A percentile compares a stretch with the other conserved stretches of the same genome.
Conservation (phyloP, 2,329 filamentous ascomycete genomes). For the Trichoderma harzianum region DNA sequence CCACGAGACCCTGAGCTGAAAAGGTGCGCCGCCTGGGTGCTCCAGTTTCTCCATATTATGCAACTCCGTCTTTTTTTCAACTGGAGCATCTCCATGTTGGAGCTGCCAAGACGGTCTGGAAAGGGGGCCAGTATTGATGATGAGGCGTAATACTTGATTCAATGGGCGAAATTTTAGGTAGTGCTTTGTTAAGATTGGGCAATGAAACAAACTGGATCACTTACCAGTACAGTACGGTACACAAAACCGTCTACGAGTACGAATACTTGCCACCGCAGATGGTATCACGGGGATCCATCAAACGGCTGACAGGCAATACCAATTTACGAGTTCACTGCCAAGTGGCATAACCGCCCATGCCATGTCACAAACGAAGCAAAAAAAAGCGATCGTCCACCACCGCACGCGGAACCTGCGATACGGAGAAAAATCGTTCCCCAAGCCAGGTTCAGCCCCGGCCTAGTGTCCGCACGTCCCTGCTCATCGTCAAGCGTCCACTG, state of each 20-base stretch:
- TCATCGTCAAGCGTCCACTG: not conserved
- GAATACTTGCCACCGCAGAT: not conserved
- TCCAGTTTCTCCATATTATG: conserved; percentile 4
- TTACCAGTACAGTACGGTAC: not conserved
- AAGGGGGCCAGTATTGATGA: not conserved
- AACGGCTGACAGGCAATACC: not conserved
- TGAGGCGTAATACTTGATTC: not conserved
- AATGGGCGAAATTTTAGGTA: not conserved
- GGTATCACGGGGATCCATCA: not conserved
- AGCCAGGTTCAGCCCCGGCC: not conserved
- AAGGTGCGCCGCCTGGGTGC: not conserved
- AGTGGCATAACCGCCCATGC: not conserved
- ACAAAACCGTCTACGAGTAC: not conserved
- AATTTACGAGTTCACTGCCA: not conserved
- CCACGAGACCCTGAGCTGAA: conserved; percentile 10
- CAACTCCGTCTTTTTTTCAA: not conserved
- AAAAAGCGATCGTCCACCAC: not conserved
- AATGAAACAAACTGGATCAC: not conserved
- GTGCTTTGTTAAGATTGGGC: not conserved
- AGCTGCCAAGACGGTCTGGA: not conserved
- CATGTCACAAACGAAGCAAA: not conserved
- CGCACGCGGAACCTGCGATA: conserved; percentile 6
- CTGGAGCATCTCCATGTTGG: not conserved
- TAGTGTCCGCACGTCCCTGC: conserved; percentile 4
- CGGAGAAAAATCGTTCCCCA: conserved; percentile 5